Percentiles rank a stretch among this genome's conserved stretches.
Evolutionary conservation across 306 rosid species (phyloP).

Genomic region (Vigna nakashimae): DNA sequence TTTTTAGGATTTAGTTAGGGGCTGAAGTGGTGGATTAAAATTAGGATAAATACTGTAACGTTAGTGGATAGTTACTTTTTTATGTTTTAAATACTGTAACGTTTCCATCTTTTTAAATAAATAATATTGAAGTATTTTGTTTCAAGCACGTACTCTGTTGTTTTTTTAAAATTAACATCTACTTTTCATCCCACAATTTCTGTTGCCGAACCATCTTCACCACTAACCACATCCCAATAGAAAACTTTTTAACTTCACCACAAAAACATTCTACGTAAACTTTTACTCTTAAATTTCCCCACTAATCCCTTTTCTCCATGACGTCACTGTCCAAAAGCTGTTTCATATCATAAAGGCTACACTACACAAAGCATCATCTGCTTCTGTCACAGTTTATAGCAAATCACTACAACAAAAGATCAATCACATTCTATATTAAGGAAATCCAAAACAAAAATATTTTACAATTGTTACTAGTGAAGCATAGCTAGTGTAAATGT

Average conservation of each 20-base stretch:
- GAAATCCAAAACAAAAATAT: too few relatives aligned
- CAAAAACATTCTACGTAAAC: background rate
- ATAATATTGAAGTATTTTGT: too few relatives aligned
- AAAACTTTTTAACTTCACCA: background rate
- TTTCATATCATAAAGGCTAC: background rate
- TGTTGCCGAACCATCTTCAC: slow-evolving; percentile 38
- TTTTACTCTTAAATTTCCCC: background rate
- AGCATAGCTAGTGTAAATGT: too few relatives aligned
- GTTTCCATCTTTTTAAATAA: too few relatives aligned
- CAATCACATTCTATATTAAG: background rate
- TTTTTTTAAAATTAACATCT: too few relatives aligned
- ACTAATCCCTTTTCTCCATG: background rate
- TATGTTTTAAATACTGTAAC: too few relatives aligned
- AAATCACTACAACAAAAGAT: slow-evolving; percentile 27
- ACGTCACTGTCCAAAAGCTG: background rate
- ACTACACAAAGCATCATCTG: background rate
- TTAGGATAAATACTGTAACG: too few relatives aligned
- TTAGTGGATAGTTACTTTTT: too few relatives aligned
- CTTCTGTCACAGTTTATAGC: background rate
- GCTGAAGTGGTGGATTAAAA: too few relatives aligned
- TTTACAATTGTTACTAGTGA: too few relatives aligned
- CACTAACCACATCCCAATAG: slow-evolving; percentile 29
- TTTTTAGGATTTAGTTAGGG: too few relatives aligned
- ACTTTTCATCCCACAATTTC: slow-evolving; percentile 49
- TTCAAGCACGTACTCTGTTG: too few relatives aligned